Conservation (phyloP, 2,329 filamentous ascomycete genomes). For the Trichoderma citrinoviride region DNA sequence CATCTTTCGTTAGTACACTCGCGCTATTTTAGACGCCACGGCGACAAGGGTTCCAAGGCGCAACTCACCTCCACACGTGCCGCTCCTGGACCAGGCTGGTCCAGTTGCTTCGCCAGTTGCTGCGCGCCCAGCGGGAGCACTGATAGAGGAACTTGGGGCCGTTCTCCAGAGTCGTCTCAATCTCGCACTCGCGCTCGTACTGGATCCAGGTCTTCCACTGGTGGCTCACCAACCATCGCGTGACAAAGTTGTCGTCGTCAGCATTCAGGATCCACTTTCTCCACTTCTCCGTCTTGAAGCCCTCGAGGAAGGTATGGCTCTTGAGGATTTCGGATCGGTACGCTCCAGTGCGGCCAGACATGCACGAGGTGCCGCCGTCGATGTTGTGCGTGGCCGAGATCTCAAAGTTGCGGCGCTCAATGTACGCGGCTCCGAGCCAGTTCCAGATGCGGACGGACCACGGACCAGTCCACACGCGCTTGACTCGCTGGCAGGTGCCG, state of each 20-base stretch:
- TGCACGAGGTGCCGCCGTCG: constrained; percentile 93
- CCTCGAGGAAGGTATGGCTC: constrained; percentile 79
- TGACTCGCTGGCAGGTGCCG: constrained; percentile 84
- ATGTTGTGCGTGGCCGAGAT: constrained; percentile 94
- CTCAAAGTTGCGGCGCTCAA: constrained; percentile 93
- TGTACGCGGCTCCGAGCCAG: constrained; percentile 87
- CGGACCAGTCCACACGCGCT: constrained; percentile 61
- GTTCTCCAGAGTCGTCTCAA: constrained; percentile 90
- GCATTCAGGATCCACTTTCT: constrained; percentile 86
- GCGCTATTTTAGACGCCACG: constrained; percentile 10
- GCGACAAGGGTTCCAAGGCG: neutral
- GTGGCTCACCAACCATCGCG: constrained; percentile 89
- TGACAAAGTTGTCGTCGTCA: constrained; percentile 98
- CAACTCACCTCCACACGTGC: constrained; percentile 80
- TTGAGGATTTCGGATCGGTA: constrained; percentile 87
- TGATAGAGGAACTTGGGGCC: constrained; percentile 87
- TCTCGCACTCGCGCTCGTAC: constrained; percentile 85
- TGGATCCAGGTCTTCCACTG: constrained; percentile 94
- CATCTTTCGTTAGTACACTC: constrained; percentile 27
- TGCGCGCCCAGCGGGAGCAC: constrained; percentile 91
- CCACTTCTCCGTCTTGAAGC: constrained; percentile 91
- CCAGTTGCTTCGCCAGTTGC: constrained; percentile 96
- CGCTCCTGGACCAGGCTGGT: constrained; percentile 83
- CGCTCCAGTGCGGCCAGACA: constrained; percentile 89
- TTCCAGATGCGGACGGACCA: constrained; percentile 69